Base-by-base conservation (phyloP, 2,329 filamentous ascomycete genomes). In the Grosmannia huntii region DNA sequence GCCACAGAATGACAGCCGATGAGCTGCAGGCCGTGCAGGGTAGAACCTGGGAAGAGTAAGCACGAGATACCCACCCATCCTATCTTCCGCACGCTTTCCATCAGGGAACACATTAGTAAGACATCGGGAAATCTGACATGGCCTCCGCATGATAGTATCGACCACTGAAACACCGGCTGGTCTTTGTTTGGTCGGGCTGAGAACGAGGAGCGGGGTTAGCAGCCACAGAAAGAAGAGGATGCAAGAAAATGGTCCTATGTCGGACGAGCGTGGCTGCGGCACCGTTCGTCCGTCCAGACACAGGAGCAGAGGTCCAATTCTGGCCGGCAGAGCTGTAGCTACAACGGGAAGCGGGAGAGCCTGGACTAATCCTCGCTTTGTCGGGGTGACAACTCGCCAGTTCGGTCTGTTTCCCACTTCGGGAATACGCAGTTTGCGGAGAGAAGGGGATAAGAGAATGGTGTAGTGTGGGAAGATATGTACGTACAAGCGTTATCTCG, bases 21-120 rank as follows among this genome's bases (percentile, higher is more conserved):
- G 91, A 96, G 71, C 78, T 97, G 62, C 78, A 85, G 64, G 85
- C 88, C 57, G 90, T 97, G 31, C 86, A 94, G 70, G 92, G 92
- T 62, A 82, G 92, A 64, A 87, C 89, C 65, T 96, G 92, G 91
- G 90, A 95, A 73, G 90, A 85, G 82, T 85, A 73, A 74, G 77
- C 72, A 60, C 10, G 5, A 6, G 27, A 56, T 28, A 28, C 50
- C 50, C 27, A 14, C n/a, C 27, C 49, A 23, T 50, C 49, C 7
- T 31, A 51, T 23, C 44, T 28, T 25, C 49, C 49, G n/a, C 49
- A 10, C 12, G 10, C 23, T 38, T 38, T 38, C 36, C 14, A 38
- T 38, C 33, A 36, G 36, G 31, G 46, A 49, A 19, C 9, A 25
- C 21, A 27, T 25, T 5, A 12, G 12, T 14, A 23, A 27, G 10